Evolutionary conservation across 2,329 filamentous ascomycete species (phyloP), one percentile per base, ranked within the genome.

Genomic region (Xylariomycetidae sp.): DNA sequence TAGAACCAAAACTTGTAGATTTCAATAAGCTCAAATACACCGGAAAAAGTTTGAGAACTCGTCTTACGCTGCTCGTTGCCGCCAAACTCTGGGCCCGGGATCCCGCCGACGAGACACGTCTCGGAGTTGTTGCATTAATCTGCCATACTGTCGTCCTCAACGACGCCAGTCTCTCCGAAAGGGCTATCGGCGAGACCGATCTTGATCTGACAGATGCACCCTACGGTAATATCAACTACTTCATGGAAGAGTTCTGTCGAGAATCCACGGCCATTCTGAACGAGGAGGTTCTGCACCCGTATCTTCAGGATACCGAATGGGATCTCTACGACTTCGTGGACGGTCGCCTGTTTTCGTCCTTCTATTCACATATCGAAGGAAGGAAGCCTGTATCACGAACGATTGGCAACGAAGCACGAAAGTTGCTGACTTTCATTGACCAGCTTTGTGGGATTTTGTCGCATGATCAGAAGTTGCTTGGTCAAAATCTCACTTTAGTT

Each of bases 241-340:
- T 40, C 17, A 32, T 49, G n/a, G 27, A 32, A 8, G 22, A 31
- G 7, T 49, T 49, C 27, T 48, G 36, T 8, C 13, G 40, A 25
- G 34, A 33, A 13, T 27, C 41, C 13, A 36, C 25, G 6, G 4
- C 19, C 14, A 18, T 44, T 5, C 6, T 42, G 3, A 25, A 37
- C 12, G 25, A 14, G 3, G 27, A 25, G 7, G n/a, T 31, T 23
- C 11, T 9, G 18, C 40, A 25, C 16, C 16, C 26, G n/a, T 17
- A 31, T 1, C 15, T 12, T 13, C 27, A 6, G 4, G 32, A n/a
- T 8, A 14, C 40, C 2, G 25, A 35, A 11, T 57, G 50, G 52
- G 51, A 61, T 34, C 16, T 53, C 14, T 58, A 49, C 30, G 59
- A 62, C 22, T 40, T 61, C 3, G 27, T 61, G 3, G 59, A 63